Evolutionary conservation across 306 rosid species (phyloP).

Genomic region (Cucumis melo): DNA sequence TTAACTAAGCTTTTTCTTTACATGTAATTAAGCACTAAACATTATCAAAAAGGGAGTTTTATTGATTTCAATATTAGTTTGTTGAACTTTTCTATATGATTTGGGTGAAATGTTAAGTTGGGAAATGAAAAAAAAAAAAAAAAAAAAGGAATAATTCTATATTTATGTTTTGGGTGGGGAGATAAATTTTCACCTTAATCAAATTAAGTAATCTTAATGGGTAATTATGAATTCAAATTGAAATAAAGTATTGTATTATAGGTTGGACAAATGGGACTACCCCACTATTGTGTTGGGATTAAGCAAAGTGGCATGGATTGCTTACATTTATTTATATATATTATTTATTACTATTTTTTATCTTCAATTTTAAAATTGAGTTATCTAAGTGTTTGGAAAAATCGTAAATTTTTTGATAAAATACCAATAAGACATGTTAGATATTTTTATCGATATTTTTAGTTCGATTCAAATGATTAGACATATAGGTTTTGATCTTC

Average conservation of each 20-base stretch:
- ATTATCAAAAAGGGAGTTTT: background rate
- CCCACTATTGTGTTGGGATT: background rate
- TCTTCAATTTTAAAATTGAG: background rate
- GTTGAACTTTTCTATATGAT: no score
- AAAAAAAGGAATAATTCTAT: no score
- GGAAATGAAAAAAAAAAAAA: no score
- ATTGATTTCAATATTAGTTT: background rate
- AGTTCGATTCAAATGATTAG: no score
- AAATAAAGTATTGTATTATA: background rate
- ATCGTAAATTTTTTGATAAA: no score
- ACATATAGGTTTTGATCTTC: no score
- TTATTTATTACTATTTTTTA: background rate
- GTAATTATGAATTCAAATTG: background rate
- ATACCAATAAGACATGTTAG: background rate
- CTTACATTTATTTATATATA: background rate
- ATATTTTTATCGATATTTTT: no score
- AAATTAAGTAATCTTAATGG: background rate
- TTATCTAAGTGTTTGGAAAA: background rate
- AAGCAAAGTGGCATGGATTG: background rate
- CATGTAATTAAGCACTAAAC: slow-evolving; percentile 4
- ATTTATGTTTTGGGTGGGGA: background rate
- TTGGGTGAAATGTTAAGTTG: background rate
- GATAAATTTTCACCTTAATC: background rate
- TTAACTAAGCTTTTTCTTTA: background rate
- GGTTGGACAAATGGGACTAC: background rate